A percentile compares a stretch with the other conserved stretches of the same genome.
These are phyloP conservation scores for Eucalyptus fibrosa DNA, from an alignment of 345 rosid genomes.

Conservation along the genomic window DNA sequence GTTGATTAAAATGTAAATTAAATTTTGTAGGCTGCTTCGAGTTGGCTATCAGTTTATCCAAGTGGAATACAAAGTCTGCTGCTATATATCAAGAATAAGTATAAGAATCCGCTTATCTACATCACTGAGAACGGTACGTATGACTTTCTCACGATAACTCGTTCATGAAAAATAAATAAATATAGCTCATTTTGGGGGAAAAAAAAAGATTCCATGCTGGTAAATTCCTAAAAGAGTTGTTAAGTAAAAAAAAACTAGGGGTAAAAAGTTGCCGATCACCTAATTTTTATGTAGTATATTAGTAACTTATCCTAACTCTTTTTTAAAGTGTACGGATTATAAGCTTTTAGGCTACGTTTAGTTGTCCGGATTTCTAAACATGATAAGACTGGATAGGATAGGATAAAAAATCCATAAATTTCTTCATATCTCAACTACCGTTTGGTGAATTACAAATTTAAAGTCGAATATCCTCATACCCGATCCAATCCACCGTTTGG, in stretches of 20 bases:
- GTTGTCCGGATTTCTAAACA: no score
- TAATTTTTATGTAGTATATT: neutral
- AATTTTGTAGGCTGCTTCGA: constrained; percentile 5
- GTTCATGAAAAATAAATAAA: neutral
- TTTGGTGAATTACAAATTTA: no score
- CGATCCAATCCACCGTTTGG: no score
- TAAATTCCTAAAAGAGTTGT: neutral
- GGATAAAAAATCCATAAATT: no score
- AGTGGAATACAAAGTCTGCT: neutral
- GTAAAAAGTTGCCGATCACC: neutral
- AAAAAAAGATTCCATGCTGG: no score
- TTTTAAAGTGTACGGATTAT: neutral
- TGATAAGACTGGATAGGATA: no score
- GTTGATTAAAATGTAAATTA: neutral
- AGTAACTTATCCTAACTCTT: neutral
- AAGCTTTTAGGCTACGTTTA: neutral
- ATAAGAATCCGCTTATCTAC: neutral
- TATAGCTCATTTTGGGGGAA: neutral
- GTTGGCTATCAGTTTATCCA: constrained; percentile 2
- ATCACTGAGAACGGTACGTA: neutral
- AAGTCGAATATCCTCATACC: no score
- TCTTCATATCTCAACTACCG: no score
- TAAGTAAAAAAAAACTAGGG: neutral
- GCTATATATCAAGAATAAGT: neutral
- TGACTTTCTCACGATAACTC: neutral